Percentiles rank a stretch among this genome's conserved stretches.
Evolutionary conservation across 306 rosid genomes (phyloP).

Genomic region (Clitoria ternatea): DNA sequence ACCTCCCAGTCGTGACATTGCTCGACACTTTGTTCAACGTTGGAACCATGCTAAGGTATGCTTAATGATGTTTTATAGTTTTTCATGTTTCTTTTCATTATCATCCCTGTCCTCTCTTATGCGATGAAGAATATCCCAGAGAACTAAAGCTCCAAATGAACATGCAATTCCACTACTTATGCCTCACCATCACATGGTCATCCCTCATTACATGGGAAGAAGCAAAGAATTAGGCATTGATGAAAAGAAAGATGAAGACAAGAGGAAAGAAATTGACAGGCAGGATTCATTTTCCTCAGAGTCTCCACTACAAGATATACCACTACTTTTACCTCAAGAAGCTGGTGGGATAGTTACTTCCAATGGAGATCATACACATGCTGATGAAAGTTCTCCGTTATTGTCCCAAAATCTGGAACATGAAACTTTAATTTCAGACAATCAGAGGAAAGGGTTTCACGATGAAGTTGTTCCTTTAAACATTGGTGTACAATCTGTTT

Average conservation of each 20-base stretch:
- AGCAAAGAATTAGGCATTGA: conserved; percentile 53
- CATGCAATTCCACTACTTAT: conserved; percentile 85
- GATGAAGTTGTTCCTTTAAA: conserved; percentile 44
- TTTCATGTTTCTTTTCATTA: not conserved
- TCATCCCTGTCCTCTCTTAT: conserved; percentile 21
- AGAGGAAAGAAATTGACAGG: conserved; percentile 26
- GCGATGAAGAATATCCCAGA: conserved; percentile 39
- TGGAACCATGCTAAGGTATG: conserved; percentile 98
- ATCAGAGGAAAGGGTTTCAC: conserved; percentile 25
- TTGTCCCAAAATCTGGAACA: conserved; percentile 17
- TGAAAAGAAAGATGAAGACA: conserved; percentile 34
- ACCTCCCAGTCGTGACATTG: conserved; percentile 94
- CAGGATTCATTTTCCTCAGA: conserved; percentile 62
- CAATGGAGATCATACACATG: conserved; percentile 34
- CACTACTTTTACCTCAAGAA: conserved; percentile 74
- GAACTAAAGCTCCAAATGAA: conserved; percentile 93
- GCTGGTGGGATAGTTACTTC: conserved; percentile 32
- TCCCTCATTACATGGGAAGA: conserved; percentile 90
- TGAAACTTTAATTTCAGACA: conserved; percentile 33
- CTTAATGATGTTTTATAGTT: not conserved
- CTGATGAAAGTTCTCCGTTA: conserved; percentile 17
- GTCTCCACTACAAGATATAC: conserved; percentile 72
- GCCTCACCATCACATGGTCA: conserved; percentile 99
- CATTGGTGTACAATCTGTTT: conserved; percentile 24
- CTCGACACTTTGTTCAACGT: conserved; percentile 98